Conservation (phyloP, 2,329 filamentous ascomycete species). For the Lachnellula willkommii region DNA sequence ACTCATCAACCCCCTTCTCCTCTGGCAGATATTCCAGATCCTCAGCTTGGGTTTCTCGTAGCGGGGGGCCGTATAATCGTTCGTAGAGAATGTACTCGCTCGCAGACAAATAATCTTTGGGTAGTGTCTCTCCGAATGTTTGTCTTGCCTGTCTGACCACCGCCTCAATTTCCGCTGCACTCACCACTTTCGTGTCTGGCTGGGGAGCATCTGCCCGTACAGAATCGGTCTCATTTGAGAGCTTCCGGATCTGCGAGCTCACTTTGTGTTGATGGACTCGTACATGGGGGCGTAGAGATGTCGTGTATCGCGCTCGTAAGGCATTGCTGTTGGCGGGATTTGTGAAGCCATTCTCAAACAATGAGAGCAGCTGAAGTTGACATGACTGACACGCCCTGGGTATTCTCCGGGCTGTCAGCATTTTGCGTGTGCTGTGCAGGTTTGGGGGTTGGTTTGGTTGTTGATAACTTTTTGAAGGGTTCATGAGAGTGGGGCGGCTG, state of each 20-base stretch:
- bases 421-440: constrained; percentile 7
- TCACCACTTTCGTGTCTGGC: background rate
- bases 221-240: constrained; percentile 13
- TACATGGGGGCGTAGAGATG: constrained; percentile 5
- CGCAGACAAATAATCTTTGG: constrained; percentile 61
- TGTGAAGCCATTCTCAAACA: constrained; percentile 33
- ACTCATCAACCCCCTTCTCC: constrained; percentile 42
- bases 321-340: constrained; percentile 10
- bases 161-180: constrained; percentile 46
- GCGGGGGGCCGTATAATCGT: constrained; percentile 72
- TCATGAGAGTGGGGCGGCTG: background rate
- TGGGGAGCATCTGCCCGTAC: background rate
- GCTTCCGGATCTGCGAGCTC: constrained; percentile 9
- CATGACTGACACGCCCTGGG: constrained; percentile 32
- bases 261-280: constrained; percentile 7
- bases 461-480: background rate
- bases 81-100: constrained; percentile 73
- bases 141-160: constrained; percentile 67
- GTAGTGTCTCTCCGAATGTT: constrained; percentile 71
- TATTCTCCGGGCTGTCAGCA: constrained; percentile 27
- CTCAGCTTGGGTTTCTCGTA: constrained; percentile 55
- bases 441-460: background rate
- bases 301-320: constrained; percentile 14
- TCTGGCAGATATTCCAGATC: constrained; percentile 43
- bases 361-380: constrained; percentile 29